Conservation (phyloP, 352 stramenopile genomes). For the Globisporangium solare region DNA sequence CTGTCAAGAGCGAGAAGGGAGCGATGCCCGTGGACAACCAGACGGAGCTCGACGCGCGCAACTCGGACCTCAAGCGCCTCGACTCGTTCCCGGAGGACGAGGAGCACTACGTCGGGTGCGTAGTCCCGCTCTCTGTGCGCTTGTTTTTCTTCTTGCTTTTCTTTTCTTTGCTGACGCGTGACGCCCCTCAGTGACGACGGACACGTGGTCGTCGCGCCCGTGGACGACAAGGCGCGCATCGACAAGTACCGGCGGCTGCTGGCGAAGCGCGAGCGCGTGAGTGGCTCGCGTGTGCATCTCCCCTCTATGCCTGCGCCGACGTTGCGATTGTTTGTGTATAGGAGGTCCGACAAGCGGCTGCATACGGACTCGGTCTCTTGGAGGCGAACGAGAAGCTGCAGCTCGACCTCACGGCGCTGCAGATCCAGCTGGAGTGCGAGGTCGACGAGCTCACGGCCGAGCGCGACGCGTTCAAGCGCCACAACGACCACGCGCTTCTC, state of each 20-base stretch:
- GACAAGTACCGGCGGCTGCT: slow-evolving; percentile 39
- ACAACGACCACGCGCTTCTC: slow-evolving; percentile 49
- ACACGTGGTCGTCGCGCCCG: slow-evolving; percentile 28
- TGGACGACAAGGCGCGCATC: slow-evolving; percentile 51
- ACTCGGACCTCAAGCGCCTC: slow-evolving; percentile 22
- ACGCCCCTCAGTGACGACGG: slow-evolving; percentile 39
- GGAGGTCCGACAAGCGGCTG: slow-evolving; percentile 70
- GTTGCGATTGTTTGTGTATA: slow-evolving; percentile 18
- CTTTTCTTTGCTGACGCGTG: background rate
- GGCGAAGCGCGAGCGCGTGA: slow-evolving; percentile 43
- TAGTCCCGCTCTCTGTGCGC: background rate
- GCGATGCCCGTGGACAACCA: slow-evolving; percentile 1
- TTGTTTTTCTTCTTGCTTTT: background rate
- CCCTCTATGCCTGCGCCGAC: background rate
- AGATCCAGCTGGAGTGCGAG: slow-evolving; percentile 70
- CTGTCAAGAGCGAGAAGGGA: too few relatives aligned
- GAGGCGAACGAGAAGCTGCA: slow-evolving; percentile 74
- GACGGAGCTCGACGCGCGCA: background rate
- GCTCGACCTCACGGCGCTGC: slow-evolving; percentile 57
- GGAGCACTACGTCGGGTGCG: slow-evolving; percentile 66
- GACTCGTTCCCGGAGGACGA: slow-evolving; percentile 40
- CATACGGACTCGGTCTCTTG: slow-evolving; percentile 76
- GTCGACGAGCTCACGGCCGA: slow-evolving; percentile 57
- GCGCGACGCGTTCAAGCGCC: slow-evolving; percentile 54
- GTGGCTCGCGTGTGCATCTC: slow-evolving; percentile 5